A percentile compares a stretch with the other conserved stretches of the same genome.
Conservation (phyloP, 805 yeast genomes). For the Saturnispora besseyi region DNA sequence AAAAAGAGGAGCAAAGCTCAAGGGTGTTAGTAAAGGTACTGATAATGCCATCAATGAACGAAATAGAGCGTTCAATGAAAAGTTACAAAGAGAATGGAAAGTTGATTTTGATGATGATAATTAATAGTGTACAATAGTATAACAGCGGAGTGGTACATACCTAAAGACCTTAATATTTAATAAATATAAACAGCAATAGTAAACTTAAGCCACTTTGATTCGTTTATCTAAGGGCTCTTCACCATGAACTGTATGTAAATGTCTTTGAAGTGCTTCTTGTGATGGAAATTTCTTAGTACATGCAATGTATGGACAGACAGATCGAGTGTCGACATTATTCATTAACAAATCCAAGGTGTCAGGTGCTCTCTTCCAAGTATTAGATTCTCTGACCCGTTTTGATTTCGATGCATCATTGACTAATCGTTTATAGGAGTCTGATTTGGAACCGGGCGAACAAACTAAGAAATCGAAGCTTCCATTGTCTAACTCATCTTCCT, state of each 20-base stretch:
- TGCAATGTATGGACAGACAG: slow-evolving; percentile 38
- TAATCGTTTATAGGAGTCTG: neutral
- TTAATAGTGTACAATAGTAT: neutral
- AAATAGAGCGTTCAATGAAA: slow-evolving; percentile 65
- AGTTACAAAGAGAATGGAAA: slow-evolving; percentile 39
- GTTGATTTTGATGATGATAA: neutral
- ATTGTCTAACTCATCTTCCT: neutral
- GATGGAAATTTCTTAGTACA: slow-evolving; percentile 49
- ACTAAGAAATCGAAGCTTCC: neutral
- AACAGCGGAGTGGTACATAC: neutral
- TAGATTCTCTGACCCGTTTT: neutral
- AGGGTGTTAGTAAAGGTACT: slow-evolving; percentile 26
- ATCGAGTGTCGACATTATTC: slow-evolving; percentile 29
- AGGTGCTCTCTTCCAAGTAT: slow-evolving; percentile 7
- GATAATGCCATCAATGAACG: slow-evolving; percentile 53
- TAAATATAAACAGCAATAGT: neutral
- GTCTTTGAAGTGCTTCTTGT: slow-evolving; percentile 40
- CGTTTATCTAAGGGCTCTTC: neutral
- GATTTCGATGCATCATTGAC: neutral
- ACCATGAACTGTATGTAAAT: slow-evolving; percentile 22
- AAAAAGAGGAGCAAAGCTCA: slow-evolving; percentile 26
- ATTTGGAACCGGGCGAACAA: neutral
- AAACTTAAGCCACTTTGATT: neutral
- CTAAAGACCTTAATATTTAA: neutral
- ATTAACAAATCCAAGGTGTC: slow-evolving; percentile 27